Evolutionary conservation across 768 basidiomycete genomes (phyloP), one percentile per base, ranked within the genome.

Genomic region (Chalciporus sphaerocephalus): DNA sequence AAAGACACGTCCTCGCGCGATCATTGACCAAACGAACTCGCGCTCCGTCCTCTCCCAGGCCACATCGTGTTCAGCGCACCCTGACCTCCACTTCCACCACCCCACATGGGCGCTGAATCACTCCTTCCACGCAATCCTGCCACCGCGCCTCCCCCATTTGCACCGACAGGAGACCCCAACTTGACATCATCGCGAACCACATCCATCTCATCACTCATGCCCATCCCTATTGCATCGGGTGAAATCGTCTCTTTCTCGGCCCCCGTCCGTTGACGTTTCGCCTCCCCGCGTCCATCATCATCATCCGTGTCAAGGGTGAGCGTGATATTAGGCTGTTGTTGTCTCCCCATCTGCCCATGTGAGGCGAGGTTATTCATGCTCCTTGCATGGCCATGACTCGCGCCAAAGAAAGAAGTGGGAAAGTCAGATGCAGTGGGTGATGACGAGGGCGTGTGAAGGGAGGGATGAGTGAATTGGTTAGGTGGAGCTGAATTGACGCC

Each of bases 41-140:
- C 61, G 2, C 51, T 58, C 37, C 61, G 55, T 11, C 63, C 63
- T 18, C 61, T 42, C 1, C 58, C 55, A 3, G 20, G 50, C 61
- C 61, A 63, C 21, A 60, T 65, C 2, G 64, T 61, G 21, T 56
- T 63, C 49, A 63, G 39, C 33, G 58, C 61, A 8, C 52, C 47
- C 8, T 51, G 52, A 54, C 45, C 32, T 44, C 50, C 53, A 21
- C 20, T 53, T 13, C 52, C 42, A 40, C 57, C 24, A 17, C 45
- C 51, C 53, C 51, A 56, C 51, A 53, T 62, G 12, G 55, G 54
- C 6, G 54, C 51, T 5, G 57, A 64, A 46, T 65, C 57, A 12
- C 61, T 55, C 30, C 57, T 51, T 8, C 53, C 55, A 0, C 60
- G 60, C 15, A 54, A 13, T 38, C 65, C 47, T 42, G 18, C 57